Evolutionary conservation across 768 basidiomycete species (phyloP), one percentile per base, ranked within the genome.

Genomic region (Auricularia auricula-judae): DNA sequence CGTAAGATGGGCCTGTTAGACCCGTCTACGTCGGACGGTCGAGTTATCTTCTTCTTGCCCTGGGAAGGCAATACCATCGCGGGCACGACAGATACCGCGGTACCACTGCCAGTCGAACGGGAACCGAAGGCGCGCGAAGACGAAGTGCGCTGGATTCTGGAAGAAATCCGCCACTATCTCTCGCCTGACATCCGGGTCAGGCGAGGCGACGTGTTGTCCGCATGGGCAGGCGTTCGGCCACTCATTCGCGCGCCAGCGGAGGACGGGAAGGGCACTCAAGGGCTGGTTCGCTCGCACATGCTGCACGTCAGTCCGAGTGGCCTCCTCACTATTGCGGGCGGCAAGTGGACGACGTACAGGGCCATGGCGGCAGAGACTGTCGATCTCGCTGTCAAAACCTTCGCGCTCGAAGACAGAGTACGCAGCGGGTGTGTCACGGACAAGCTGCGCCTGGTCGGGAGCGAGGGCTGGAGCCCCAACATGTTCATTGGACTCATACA

Each of bases 21-120:
- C 74, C 97, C 96, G 1, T 81, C 92, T 2, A 97, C 97, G 3
- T 93, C 91, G 0, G 96, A 99, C 68, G 96, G 96, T 0, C 88
- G 96, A 34, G 95, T 99, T 64, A 96, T 99, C 72, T 99, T 98
- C 82, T 97, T 99, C 83, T 84, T 99, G 10, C 96, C 96, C 0
- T 99, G 97, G 96, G 88, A 98, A 76, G 96, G 96, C 8, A 93
- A 89, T 78, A 94, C 94, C 47, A 94, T 99, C 67, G 96, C 96
- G 1, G 96, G 96, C 33, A 98, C 97, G 2, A 99, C 96, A 7
- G 96, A 99, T 74, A 82, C 89, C 0, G 88, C 89, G 0, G 86
- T 89, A 2, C 12, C 29, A 14, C 34, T 59, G 18, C 72, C 76
- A 1, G 89, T 96, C 63, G 79, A 80, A 36, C 80, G 81, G 43